Base-by-base conservation (phyloP, 805 yeast genomes). In the Candida insectalens region DNA sequence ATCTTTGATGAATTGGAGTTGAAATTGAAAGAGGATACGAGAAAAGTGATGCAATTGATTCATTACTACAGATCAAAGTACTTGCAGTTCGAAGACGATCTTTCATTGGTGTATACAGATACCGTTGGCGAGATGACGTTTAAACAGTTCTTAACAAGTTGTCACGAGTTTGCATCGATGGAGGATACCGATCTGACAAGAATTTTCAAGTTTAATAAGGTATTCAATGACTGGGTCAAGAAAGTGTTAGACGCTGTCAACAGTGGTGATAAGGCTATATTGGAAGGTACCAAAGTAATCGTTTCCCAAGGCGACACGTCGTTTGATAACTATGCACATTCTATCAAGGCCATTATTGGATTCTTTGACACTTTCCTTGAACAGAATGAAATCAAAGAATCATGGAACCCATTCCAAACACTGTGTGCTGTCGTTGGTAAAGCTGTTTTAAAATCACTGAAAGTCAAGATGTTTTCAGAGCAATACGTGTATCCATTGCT, bases 401-500 rank as follows among this genome's bases (percentile, higher is more conserved):
- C 29, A 6, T 27, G 29, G 8, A 34, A 40, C 27, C 44, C 43
- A 15, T 39, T 43, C 32, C 14, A 34, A 4, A 35, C 41, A 8
- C 19, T 51, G 15, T 46, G 47, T 29, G 21, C 33, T 6, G 36
- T 32, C 6, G 38, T 51, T 5, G 30, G 46, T 2, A 54, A 51
- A 36, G 23, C 35, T 2, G 10, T 54, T 0, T 23, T 52, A 15
- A 39, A 37, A 8, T 36, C 44, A 3, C 22, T 55, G 12, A 49
- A 49, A 25, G 14, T n/a, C 1, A 39, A 39, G 22, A 42, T 55
- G 2, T 53, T 55, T 31, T 36, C 39, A n/a, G 19, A 39, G 2
- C 34, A 36, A 3, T 51, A 52, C 22, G 46, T 54, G 1, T 50
- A 50, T 32, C 45, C 51, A 5, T 28, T 55, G 20, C 46, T 55